These are phyloP conservation scores for Botryotinia globosa DNA, from an alignment of 2,329 filamentous ascomycete species.

Conservation along the genomic window DNA sequence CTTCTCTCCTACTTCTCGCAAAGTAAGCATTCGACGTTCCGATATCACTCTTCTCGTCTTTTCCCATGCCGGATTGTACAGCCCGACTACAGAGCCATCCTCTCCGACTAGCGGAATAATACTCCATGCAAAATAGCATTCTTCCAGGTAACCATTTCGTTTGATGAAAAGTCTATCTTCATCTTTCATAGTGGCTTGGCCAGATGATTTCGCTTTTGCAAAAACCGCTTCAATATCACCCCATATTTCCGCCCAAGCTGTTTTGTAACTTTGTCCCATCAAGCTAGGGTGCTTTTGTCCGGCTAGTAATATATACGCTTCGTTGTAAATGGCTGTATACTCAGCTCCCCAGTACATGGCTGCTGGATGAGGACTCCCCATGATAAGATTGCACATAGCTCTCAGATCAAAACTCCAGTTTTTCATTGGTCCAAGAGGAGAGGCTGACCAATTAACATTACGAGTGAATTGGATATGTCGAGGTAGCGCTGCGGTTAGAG, in stretches of 20 bases:
- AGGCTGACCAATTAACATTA: conserved; percentile 69
- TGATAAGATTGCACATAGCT: conserved; percentile 77
- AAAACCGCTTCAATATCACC: conserved; percentile 67
- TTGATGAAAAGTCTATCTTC: conserved; percentile 74
- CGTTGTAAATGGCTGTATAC: conserved; percentile 67
- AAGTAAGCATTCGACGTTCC: conserved; percentile 74
- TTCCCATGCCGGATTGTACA: conserved; percentile 73
- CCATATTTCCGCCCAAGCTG: conserved; percentile 73
- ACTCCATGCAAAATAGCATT: conserved; percentile 69
- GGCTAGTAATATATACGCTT: conserved; percentile 67
- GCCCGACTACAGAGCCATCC: conserved; percentile 69
- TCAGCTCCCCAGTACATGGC: conserved; percentile 79
- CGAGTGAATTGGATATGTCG: conserved; percentile 71
- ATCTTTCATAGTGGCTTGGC: conserved; percentile 80
- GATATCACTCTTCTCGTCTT: conserved; percentile 76
- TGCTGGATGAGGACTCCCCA: conserved; percentile 72
- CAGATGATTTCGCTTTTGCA: conserved; percentile 62
- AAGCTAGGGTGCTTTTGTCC: conserved; percentile 73
- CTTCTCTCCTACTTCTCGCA: conserved; percentile 73
- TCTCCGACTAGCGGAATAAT: conserved; percentile 74
- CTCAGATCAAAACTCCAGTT: conserved; percentile 69
- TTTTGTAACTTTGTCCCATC: conserved; percentile 69
- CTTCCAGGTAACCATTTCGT: conserved; percentile 68
- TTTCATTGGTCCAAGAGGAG: conserved; percentile 72
- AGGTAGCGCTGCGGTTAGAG: conserved; percentile 60